phyloP scores from a whole-genome alignment of 495 filamentous ascomycete species.

The Penicillium chermesinum region DNA sequence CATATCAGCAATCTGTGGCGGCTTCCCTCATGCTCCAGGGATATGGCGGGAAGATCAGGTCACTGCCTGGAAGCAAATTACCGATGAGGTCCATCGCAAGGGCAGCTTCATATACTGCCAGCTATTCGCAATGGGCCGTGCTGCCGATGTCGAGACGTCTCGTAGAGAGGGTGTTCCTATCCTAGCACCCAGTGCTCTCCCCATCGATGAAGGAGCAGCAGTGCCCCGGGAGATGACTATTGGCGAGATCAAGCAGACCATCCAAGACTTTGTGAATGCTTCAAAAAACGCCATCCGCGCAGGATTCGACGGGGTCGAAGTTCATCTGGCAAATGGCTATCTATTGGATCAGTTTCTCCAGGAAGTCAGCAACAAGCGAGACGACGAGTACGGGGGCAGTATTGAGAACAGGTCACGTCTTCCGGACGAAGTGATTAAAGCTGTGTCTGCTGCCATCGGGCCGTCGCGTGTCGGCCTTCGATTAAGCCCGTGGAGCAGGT shows the following conservation, averaged over 20 bases:
- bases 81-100: constrained; percentile 61
- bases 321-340: constrained; percentile 72
- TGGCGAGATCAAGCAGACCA: constrained; percentile 53
- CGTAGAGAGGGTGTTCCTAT: constrained; percentile 26
- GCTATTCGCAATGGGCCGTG: constrained; percentile 65
- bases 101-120: constrained; percentile 61
- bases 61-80: constrained; percentile 56
- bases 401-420: constrained; percentile 66
- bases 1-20: constrained; percentile 51
- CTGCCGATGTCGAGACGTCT: constrained; percentile 37
- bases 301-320: constrained; percentile 74
- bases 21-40: constrained; percentile 53
- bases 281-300: constrained; percentile 60
- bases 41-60: constrained; percentile 60
- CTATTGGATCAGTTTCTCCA: constrained; percentile 71
- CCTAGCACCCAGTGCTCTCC: constrained; percentile 45
- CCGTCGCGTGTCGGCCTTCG: constrained; percentile 57
- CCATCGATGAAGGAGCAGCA: constrained; percentile 30
- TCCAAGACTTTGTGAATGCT: constrained; percentile 54
- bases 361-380: constrained; percentile 56
- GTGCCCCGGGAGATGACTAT: constrained; percentile 47
- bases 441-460: constrained; percentile 60
- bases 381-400: constrained; percentile 65
- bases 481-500: constrained; percentile 57
- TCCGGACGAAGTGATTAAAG: constrained; percentile 56